Base-by-base conservation (phyloP, 176 grass and related monocot genomes). In the Olyra latifolia region DNA sequence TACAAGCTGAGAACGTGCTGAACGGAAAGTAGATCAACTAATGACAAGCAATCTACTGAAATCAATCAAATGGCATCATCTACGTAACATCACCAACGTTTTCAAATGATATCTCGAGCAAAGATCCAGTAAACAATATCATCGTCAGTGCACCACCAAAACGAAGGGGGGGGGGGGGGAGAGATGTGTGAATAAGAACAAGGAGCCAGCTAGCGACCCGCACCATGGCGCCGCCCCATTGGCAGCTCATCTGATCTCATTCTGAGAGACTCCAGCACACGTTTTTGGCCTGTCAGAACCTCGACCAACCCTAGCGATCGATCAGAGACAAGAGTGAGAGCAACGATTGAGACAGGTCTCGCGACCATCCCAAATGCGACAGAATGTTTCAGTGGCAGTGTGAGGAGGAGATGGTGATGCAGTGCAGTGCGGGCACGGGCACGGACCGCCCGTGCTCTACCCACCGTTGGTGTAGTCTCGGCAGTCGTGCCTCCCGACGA, bases 401-500 rank as follows among this genome's bases (percentile, higher is more conserved):
- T 48, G 46, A 35, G 32, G 56, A 59, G 56, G 13, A 25, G 56
- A 1, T 27, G 56, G 23, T 59, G 6, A 27, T 15, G 32, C 46
- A 48, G 15, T 13, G 56, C n/a, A n/a, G n/a, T n/a, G n/a, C n/a
- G n/a, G n/a, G n/a, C n/a, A n/a, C n/a, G 9, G 54, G 12, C 54
- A 57, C 7, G n/a, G 54, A 4, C 54, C 1, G 54, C 9, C 9
- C 54, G 22, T 57, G 54, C 13, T 61, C 58, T 29, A 71, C 66
- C 8, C 22, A 98, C 95, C 95, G 8, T 93, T 91, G 28, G 88
- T 93, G 80, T 91, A 95, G 71, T 95, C 81, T 8, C 88, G 88
- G 47, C 95, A 95, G 87, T 95, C 95, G 49, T 95, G 88, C 82
- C 82, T 74, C 72, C 92, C 92, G 42, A 93, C 84, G 61, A 91